These are phyloP conservation scores for Fusarium tanahbumbuense DNA, from an alignment of 2,329 filamentous ascomycete species.

Conservation along the genomic window DNA sequence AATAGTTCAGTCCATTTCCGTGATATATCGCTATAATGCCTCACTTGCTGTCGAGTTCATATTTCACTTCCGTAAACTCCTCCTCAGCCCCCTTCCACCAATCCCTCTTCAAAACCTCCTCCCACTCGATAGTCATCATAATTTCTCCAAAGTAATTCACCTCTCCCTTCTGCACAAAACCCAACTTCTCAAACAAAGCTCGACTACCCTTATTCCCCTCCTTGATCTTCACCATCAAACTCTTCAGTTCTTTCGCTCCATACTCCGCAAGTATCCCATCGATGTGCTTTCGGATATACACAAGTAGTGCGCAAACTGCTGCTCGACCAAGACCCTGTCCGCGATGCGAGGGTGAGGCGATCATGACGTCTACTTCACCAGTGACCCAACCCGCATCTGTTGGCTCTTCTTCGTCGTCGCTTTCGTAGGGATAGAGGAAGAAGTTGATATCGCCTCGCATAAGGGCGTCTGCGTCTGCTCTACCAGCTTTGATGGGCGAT, in stretches of 20 bases:
- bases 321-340: conserved; percentile 73
- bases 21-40: background rate
- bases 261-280: conserved; percentile 64
- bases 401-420: conserved; percentile 56
- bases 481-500: conserved; percentile 48
- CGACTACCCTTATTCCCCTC: conserved; percentile 65
- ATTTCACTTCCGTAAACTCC: conserved; percentile 43
- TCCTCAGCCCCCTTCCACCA: conserved; percentile 39
- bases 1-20: background rate
- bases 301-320: conserved; percentile 74
- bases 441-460: conserved; percentile 85
- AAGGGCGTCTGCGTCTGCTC: conserved; percentile 63
- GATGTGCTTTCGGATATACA: conserved; percentile 71
- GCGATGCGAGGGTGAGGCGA: conserved; percentile 70
- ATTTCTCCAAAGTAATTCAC: conserved; percentile 72
- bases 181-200: conserved; percentile 62
- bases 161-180: conserved; percentile 62
- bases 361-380: conserved; percentile 90
- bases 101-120: conserved; percentile 34
- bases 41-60: conserved; percentile 20
- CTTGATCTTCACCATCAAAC: conserved; percentile 69
- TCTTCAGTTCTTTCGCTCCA: conserved; percentile 36
- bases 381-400: conserved; percentile 51
- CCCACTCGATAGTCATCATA: conserved; percentile 59
- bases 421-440: conserved; percentile 75